Base-by-base conservation (phyloP, 1,139 yeast genomes). In the Pichia sp. region DNA sequence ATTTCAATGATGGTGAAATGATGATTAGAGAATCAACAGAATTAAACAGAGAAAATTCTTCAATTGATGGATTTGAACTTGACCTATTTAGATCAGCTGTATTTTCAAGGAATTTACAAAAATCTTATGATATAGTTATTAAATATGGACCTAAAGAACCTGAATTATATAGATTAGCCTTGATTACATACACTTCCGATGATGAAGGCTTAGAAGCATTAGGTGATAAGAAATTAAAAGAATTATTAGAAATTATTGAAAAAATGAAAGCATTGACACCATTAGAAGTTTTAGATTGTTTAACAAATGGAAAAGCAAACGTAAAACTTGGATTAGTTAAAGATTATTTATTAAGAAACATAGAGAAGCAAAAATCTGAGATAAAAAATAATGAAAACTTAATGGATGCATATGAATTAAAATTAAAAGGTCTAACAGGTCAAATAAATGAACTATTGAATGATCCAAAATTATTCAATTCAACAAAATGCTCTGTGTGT, bases 271-370 rank as follows among this genome's bases (percentile, higher is more conserved):
- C 84, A 26, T 71, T 87, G 66, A 73, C 94, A 1, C 87, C 95
- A 0, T 62, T 87, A 30, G 96, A 90, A 54, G 69, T 92, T 1
- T 69, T 92, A 12, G 83, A 84, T 51, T 75, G 82, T 1, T 64
- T 92, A 40, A 74, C 90, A 37, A 78, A 79, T 41, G 80, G 78
- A 7, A 81, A 76, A 36, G 78, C 90, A 0, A 80, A 87, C 0
- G 73, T 87, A 37, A 57, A 55, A 41, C 44, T 60, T 4, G 96
- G 95, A 0, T 63, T 85, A 20, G 73, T 92, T 30, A 82, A 83
- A 58, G 81, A 81, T 27, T 81, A 82, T 50, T 66, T 94, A 37
- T 68, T 85, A 11, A 80, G 78, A 20, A 74, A 78, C 51, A 73
- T 90, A 41, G 74, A 76, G 41, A 64, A 67, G 5, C 86, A 84